Conservation (phyloP, 2,329 filamentous ascomycete genomes). For the Epichloe gansuensis region DNA sequence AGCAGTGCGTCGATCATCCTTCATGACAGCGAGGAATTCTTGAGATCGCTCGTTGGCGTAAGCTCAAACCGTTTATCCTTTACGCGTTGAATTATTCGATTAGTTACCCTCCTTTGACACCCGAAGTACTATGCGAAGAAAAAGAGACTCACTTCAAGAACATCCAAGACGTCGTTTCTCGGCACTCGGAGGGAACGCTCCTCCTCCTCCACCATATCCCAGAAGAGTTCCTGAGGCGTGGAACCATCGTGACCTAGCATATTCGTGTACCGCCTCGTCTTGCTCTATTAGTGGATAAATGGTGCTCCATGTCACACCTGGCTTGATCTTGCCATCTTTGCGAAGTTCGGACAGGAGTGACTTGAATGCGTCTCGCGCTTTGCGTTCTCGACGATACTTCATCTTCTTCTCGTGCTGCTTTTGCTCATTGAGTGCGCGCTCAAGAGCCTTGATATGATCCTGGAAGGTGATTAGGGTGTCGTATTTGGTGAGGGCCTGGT, state of each 20-base stretch:
- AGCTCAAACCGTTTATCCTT: conserved; percentile 89
- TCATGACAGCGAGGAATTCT: conserved; percentile 74
- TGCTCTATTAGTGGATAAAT: conserved; percentile 62
- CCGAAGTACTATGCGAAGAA: neutral
- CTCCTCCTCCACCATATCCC: conserved; percentile 90
- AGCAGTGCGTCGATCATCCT: conserved; percentile 77
- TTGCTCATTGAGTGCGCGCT: conserved; percentile 82
- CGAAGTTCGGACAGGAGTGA: conserved; percentile 64
- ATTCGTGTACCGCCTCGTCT: conserved; percentile 67
- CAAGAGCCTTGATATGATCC: conserved; percentile 84
- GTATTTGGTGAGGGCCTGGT: conserved; percentile 72
- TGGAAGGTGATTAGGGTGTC: conserved; percentile 91
- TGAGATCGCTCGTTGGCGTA: conserved; percentile 76
- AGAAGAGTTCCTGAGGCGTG: conserved; percentile 82
- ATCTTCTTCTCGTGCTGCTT: conserved; percentile 77
- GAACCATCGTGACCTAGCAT: conserved; percentile 80
- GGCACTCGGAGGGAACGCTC: conserved; percentile 73
- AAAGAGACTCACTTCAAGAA: conserved; percentile 59
- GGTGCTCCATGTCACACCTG: conserved; percentile 80
- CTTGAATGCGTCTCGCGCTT: conserved; percentile 72
- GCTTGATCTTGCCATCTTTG: conserved; percentile 69
- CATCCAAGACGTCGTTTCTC: conserved; percentile 75
- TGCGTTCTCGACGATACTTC: conserved; percentile 71
- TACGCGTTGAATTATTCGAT: conserved; percentile 3
- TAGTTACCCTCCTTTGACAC: neutral